Percentiles rank a stretch among this genome's conserved stretches.
Evolutionary conservation across 129 eudicot species (phyloP).

Genomic region (Arctium minus): DNA sequence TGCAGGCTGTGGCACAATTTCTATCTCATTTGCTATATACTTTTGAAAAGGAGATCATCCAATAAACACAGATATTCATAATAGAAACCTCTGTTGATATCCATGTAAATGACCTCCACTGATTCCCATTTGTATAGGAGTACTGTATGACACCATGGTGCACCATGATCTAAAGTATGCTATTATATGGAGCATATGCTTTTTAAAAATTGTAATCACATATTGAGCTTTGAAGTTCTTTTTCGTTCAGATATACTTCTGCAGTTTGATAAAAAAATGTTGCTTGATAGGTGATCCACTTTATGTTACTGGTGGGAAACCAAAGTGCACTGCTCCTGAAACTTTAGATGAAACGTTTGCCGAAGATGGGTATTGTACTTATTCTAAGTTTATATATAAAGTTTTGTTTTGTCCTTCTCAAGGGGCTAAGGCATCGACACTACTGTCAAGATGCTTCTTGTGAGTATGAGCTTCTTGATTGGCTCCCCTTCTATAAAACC

Average conservation of each 20-base stretch:
- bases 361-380: constrained; percentile 70
- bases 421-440: neutral
- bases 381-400: neutral
- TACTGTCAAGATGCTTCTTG: neutral
- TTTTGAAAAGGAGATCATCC: too few species aligned
- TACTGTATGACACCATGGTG: too few species aligned
- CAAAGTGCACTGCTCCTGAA: constrained; percentile 48
- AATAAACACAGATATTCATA: too few species aligned
- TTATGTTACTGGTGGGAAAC: constrained; percentile 74
- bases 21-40: too few species aligned
- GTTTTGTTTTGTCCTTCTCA: neutral
- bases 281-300: constrained; percentile 83
- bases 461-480: neutral
- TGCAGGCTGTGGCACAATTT: too few species aligned
- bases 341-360: constrained; percentile 60
- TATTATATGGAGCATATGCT: neutral
- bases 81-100: too few species aligned
- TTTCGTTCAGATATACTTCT: neutral
- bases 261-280: neutral
- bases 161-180: too few species aligned
- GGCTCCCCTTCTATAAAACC: neutral
- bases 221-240: too few species aligned
- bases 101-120: too few species aligned
- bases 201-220: too few species aligned
- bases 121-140: too few species aligned